Percentiles rank a stretch among this genome's conserved stretches.
These are phyloP conservation scores for Phlegmacium glaucopus DNA, from an alignment of 768 basidiomycete genomes.

Conservation along the genomic window DNA sequence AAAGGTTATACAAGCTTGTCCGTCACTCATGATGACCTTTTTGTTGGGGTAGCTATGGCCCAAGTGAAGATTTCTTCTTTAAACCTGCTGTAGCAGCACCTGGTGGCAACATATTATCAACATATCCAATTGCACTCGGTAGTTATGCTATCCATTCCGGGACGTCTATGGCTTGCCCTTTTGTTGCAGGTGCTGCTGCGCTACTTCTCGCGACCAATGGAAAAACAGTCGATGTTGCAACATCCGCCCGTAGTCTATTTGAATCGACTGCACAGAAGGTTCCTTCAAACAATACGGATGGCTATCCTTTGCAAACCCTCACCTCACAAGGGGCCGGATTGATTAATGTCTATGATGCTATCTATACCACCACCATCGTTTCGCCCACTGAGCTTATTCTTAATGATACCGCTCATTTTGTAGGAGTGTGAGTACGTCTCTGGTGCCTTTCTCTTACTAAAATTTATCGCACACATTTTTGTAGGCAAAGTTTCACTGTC, in stretches of 20 bases:
- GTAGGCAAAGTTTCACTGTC: constrained; percentile 45
- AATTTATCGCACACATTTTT: background rate
- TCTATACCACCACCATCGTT: constrained; percentile 46
- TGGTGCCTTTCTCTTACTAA: constrained; percentile 5
- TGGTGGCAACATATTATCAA: constrained; percentile 48
- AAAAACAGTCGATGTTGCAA: constrained; percentile 20
- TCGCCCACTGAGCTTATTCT: constrained; percentile 52
- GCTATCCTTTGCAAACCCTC: constrained; percentile 45
- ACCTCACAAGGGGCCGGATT: constrained; percentile 54
- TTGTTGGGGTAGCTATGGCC: constrained; percentile 42
- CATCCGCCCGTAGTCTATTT: constrained; percentile 34
- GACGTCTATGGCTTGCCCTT: constrained; percentile 38
- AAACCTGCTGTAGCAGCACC: constrained; percentile 46
- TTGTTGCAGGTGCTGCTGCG: constrained; percentile 38
- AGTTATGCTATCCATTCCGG: constrained; percentile 36
- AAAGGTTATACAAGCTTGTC: background rate
- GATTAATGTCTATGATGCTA: constrained; percentile 53
- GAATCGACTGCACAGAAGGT: constrained; percentile 45
- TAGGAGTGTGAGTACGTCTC: constrained; percentile 29
- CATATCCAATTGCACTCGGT: constrained; percentile 29
- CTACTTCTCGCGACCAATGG: constrained; percentile 38
- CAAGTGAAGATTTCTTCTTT: constrained; percentile 56
- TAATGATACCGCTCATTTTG: constrained; percentile 61
- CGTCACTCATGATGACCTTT: background rate
- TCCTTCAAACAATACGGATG: constrained; percentile 41